phyloP scores from a whole-genome alignment of 2,329 filamentous ascomycete species.

The Raffaelea deltoideospora region DNA sequence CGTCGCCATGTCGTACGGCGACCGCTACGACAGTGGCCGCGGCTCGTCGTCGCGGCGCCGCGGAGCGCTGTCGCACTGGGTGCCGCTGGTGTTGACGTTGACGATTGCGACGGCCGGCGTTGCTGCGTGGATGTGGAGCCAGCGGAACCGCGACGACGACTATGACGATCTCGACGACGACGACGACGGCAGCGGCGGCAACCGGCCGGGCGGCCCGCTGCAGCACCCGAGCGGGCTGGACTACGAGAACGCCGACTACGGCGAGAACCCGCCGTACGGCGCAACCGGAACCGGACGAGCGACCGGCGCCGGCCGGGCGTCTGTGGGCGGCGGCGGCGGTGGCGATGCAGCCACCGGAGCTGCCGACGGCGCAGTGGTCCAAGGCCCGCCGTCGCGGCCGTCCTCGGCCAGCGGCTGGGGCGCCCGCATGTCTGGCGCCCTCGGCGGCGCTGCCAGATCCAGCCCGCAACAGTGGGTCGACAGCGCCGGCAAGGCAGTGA shows the following conservation, averaged over 20 bases:
- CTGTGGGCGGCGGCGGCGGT: slow-evolving; percentile 15
- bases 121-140: slow-evolving; percentile 88
- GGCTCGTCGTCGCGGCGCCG: slow-evolving; percentile 43
- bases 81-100: slow-evolving; percentile 73
- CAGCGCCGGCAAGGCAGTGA: slow-evolving; percentile 65
- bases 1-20: slow-evolving; percentile 39
- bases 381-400: slow-evolving; percentile 28
- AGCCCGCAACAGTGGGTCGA: slow-evolving; percentile 84
- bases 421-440: slow-evolving; percentile 62
- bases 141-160: slow-evolving; percentile 59
- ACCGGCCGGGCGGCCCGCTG: neutral
- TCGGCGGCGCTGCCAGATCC: slow-evolving; percentile 67
- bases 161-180: slow-evolving; percentile 47
- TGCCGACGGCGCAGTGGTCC: no score
- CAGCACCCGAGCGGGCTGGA: slow-evolving; percentile 18
- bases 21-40: slow-evolving; percentile 41
- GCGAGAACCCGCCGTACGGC: slow-evolving; percentile 35
- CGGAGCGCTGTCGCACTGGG: slow-evolving; percentile 66
- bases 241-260: slow-evolving; percentile 31
- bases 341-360: slow-evolving; percentile 39
- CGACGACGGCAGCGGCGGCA: slow-evolving; percentile 11
- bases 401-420: slow-evolving; percentile 44
- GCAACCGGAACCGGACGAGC: slow-evolving; percentile 23
- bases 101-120: slow-evolving; percentile 76
- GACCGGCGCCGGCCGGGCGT: slow-evolving; percentile 5